Conservation (phyloP, 176 grass and related monocot genomes). For the Oryza meyeriana region DNA sequence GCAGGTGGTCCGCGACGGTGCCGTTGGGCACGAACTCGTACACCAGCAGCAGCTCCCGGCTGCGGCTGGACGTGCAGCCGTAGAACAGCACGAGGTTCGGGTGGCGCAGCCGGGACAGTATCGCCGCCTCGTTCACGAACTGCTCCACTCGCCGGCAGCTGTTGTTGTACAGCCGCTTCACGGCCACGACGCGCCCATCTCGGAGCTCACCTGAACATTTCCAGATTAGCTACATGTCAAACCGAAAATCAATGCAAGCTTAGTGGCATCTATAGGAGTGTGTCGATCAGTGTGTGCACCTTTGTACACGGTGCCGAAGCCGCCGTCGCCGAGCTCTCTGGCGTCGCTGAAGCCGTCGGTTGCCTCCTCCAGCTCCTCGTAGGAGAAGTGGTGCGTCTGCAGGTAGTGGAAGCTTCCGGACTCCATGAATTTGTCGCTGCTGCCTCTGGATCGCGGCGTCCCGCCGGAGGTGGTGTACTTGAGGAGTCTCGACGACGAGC, state of each 20-base stretch:
- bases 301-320: conserved; percentile 90
- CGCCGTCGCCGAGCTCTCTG: conserved; percentile 64
- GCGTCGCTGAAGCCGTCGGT: conserved; percentile 57
- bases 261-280: background rate
- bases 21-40: conserved; percentile 87
- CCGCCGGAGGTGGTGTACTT: conserved; percentile 17
- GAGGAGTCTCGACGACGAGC: conserved; percentile 47
- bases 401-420: conserved; percentile 36
- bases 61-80: conserved; percentile 82
- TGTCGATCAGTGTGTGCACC: conserved; percentile 24
- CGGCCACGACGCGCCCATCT: conserved; percentile 66
- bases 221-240: background rate
- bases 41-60: conserved; percentile 76
- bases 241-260: background rate
- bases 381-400: conserved; percentile 62
- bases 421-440: conserved; percentile 11
- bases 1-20: conserved; percentile 88
- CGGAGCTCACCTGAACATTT: conserved; percentile 41
- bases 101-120: conserved; percentile 73
- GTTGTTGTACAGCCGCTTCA: conserved; percentile 79
- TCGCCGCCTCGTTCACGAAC: conserved; percentile 70
- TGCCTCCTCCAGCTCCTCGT: conserved; percentile 72
- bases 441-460: conserved; percentile 36
- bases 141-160: conserved; percentile 63
- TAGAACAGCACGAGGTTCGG: conserved; percentile 74